Base-by-base conservation (phyloP, 495 filamentous ascomycete species). In the Neurospora sp. region DNA sequence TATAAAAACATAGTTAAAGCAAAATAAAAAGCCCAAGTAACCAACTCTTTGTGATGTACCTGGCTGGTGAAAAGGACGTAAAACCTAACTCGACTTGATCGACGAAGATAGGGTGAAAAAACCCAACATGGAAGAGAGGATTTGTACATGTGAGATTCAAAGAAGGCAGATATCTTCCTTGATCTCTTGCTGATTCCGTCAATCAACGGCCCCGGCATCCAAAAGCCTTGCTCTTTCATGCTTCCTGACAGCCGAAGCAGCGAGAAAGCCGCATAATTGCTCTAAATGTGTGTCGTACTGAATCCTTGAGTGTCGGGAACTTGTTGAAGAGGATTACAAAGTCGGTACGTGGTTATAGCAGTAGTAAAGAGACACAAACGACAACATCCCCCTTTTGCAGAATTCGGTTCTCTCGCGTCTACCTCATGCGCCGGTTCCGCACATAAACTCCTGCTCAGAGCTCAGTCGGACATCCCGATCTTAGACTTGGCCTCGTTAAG, bases 401-500 rank as follows among this genome's bases (percentile, higher is more conserved):
- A 22, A n/a, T 14, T 22, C 5, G 18, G 8, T n/a, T 71, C 12
- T 46, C 40, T 38, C 44, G 42, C 35, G 41, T 12, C 70, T 22
- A 59, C 22, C 68, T 46, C 35, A 20, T 39, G 35, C 37, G 27
- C 31, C 70, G 27, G 27, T 66, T 7, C 27, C 53, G 41, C 41
- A 48, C 22, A 39, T 38, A 7, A 27, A 69, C 35, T 73, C 53
- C 27, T n/a, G 42, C 40, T 77, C 68, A 81, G 78, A 73, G 61
- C 74, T 74, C 12, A 66, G 27, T 27, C 53, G 53, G 79, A 75
- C 68, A 84, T 81, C 48, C 84, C 83, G 40, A 85, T 79, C 78
- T 84, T 85, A 71, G 79, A 84, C 76, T 83, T 85, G 40, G 84
- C 84, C 74, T 80, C 82, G 66, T 79, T 79, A 69, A 87, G 70